phyloP scores from a whole-genome alignment of 768 basidiomycete species.

The Lactarius akahatsu region DNA sequence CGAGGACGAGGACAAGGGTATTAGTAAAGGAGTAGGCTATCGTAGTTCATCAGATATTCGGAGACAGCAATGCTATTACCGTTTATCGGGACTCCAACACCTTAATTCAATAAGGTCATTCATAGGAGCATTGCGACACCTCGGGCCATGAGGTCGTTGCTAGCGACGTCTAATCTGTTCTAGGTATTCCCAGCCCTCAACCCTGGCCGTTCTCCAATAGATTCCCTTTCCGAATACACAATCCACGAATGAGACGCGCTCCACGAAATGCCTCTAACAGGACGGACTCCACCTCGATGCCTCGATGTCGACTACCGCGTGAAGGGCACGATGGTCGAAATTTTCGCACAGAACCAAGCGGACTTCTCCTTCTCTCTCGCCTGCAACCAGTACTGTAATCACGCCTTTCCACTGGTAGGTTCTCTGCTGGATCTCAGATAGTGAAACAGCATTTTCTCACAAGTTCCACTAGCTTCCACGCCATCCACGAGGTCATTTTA shows the following conservation, averaged over 20 bases:
- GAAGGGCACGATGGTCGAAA: conserved; percentile 10
- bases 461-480: conserved; percentile 4
- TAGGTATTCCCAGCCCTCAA: not conserved
- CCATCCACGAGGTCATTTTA: conserved; percentile 1
- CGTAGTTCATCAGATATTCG: not conserved
- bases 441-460: not conserved
- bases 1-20: not conserved
- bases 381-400: not conserved
- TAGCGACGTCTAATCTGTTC: not conserved
- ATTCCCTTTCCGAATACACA: not conserved
- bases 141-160: conserved; percentile 1
- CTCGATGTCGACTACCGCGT: not conserved
- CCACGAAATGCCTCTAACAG: not conserved
- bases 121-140: not conserved
- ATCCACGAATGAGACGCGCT: not conserved
- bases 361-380: not conserved
- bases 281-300: not conserved
- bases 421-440: not conserved
- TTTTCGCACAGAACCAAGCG: conserved; percentile 11
- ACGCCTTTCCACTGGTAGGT: not conserved
- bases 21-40: conserved; percentile 4
- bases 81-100: not conserved
- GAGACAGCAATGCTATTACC: not conserved
- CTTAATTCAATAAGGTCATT: not conserved
- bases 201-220: not conserved